Base-by-base conservation (phyloP, 306 rosid genomes). In the Prunus mongolica region DNA sequence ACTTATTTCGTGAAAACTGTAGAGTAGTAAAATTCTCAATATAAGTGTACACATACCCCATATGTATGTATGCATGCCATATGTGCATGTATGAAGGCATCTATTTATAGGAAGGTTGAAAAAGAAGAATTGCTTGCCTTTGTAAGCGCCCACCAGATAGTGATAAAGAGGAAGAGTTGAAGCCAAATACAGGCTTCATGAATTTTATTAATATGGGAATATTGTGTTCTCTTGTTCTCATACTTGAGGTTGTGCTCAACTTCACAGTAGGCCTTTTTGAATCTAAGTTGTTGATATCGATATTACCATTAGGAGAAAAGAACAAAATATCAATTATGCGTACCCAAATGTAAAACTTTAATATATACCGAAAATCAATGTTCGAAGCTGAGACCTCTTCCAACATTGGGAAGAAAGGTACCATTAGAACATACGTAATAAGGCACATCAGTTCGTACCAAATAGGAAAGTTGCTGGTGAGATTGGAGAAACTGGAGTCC, bases 381-480 rank as follows among this genome's bases (percentile, higher is more conserved):
- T 15, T 20, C 3, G 32, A 28, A 16, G 3, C 20, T 3, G 44
- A 38, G 44, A 38, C 44, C 44, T 2, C 44, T 38, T 38, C 44
- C 44, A 38, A 38, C 9, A 68, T 14, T 69, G 27, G 27, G 44
- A 47, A 5, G 41, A 24, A 34, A 15, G 45, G 44, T 38, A 38
- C 44, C 44, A 38, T 38, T 7, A 38, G 44, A 38, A 38, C 44
- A 38, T 38, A 6, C 44, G 9, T 38, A 38, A 38, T 38, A 7
- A 38, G 44, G 44, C 44, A 38, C 44, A 38, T 38, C 73, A 77
- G 60, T 51, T 75, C 49, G 18, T 91, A 91, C 98, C 98, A 63
- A 83, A 90, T 66, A 91, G 89, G 80, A 94, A 94, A 74, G 93
- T 86, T 80, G 88, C 86, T 44, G 97, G 92, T 22, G 89, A 51